Base-by-base conservation (phyloP, 2,329 filamentous ascomycete species). In the Pestalotiopsis sp. region DNA sequence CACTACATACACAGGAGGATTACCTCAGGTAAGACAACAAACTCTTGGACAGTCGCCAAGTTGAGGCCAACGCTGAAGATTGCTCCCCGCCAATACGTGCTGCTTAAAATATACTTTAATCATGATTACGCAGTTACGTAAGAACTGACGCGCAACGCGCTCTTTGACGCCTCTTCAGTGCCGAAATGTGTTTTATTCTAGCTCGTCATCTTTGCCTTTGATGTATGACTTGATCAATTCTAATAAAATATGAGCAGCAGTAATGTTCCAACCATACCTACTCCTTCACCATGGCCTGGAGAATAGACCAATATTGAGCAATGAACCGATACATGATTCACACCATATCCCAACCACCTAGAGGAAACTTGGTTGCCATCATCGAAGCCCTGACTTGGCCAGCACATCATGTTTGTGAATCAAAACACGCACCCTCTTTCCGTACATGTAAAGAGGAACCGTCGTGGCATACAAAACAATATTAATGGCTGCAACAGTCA, bases 401-500 rank as follows among this genome's bases (percentile, higher is more conserved):
- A 63, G 27, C 14, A 45, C 5, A 25, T 63, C 60, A 3, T 63
- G 11, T 25, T 63, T 17, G 5, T 38, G 20, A 17, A 63, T 63
- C 60, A 27, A 63, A 23, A n/a, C 14, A 9, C 60, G 27, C 9
- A 63, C 17, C 6, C 17, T 45, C 17, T 63, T 63, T 17, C 60
- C 60, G 17, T 45, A 39, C 6, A 39, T 4, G 38, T 63, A 45
- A 14, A 63, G 60, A 31, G 38, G 14, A 36, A 63, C 17, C 20
- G 60, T 63, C 31, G 60, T 17, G 6, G 20, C 4, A 41, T 63
- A 63, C 7, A 63, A 7, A 23, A 45, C 31, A 23, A 63, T n/a
- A 63, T 63, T 63, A 36, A 63, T 41, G 4, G 60, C 38, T 6
- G 60, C 60, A 63, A 63, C 38, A 13, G 38, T 45, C 60, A 63